Base-by-base conservation (phyloP, 164 flowering plant species). In the Annona squamosa region DNA sequence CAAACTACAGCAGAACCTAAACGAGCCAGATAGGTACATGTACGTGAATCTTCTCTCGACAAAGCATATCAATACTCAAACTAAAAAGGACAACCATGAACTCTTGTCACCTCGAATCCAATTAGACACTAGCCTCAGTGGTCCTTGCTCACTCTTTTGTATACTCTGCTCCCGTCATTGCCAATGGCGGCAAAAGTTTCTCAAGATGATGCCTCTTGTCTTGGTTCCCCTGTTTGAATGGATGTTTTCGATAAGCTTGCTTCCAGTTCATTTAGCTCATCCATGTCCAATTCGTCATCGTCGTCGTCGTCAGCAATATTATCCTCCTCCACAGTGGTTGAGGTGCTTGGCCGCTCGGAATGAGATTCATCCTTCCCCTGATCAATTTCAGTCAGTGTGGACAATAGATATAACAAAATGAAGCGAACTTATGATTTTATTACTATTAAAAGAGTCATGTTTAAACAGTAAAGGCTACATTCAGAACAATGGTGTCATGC, bases 201-300 rank as follows among this genome's bases (percentile, higher is more conserved):
- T 71, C 74, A 77, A 47, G 68, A 67, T 57, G 64, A 78, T 57
- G 79, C 71, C 71, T 73, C 80, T 45, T 63, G 67, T 66, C 78
- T 79, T 61, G 91, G 90, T 75, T 87, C 91, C 18, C 78, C 83
- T 71, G 89, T 88, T 76, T 89, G 89, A 71, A 91, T 80, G 12
- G 96, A 86, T 46, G 93, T 81, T 81, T 70, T 91, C 57, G 94
- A 84, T 46, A 93, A 77, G 80, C 95, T 93, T 46, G 93, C 94
- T 81, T 93, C 96, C 12, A 91, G 85, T 78, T 91, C 93, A 75
- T 93, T 81, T 76, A 93, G 79, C 84, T 93, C 97, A 61, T 91
- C 97, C 75, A 90, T 75, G 81, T 93, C 97, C 64, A 88, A 81
- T 63, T 90, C 94, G 67, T 92, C 95, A 37, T 88, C 95, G 61